A percentile compares a stretch with the other conserved stretches of the same genome.
Conservation (phyloP, 2,329 filamentous ascomycete species). For the Kalmusia sp. region DNA sequence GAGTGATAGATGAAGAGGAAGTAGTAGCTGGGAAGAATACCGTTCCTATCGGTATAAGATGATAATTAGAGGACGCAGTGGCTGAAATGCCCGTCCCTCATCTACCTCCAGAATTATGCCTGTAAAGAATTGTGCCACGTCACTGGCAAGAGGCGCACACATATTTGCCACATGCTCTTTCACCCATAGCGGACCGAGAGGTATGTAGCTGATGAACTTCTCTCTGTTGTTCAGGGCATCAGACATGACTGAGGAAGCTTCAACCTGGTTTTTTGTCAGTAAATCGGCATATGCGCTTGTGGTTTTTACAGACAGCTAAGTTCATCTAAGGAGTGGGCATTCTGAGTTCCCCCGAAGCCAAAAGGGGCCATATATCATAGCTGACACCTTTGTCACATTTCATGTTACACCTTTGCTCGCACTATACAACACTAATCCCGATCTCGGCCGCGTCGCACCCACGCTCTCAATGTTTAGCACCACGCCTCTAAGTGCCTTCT, state of each 20-base stretch:
- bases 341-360: constrained; percentile 74
- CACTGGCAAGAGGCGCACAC: neutral
- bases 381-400: constrained; percentile 67
- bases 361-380: constrained; percentile 72
- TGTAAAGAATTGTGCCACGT: constrained; percentile 23
- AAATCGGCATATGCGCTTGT: neutral
- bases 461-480: constrained; percentile 70
- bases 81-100: constrained; percentile 15
- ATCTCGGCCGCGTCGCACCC: constrained; percentile 64
- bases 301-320: constrained; percentile 57
- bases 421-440: constrained; percentile 69
- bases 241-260: constrained; percentile 61
- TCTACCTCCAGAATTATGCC: constrained; percentile 47
- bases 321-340: constrained; percentile 69
- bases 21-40: constrained; percentile 1
- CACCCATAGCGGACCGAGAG: constrained; percentile 45
- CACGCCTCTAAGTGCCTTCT: constrained; percentile 58
- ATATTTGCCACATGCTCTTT: constrained; percentile 2
- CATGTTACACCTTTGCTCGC: constrained; percentile 69
- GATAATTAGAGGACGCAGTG: neutral
- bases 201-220: constrained; percentile 48
- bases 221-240: constrained; percentile 60
- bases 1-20: neutral
- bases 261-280: constrained; percentile 33
- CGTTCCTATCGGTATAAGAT: constrained; percentile 3